Evolutionary conservation across 441 rosid genomes (phyloP).

Genomic region (Euphorbia corollata): DNA sequence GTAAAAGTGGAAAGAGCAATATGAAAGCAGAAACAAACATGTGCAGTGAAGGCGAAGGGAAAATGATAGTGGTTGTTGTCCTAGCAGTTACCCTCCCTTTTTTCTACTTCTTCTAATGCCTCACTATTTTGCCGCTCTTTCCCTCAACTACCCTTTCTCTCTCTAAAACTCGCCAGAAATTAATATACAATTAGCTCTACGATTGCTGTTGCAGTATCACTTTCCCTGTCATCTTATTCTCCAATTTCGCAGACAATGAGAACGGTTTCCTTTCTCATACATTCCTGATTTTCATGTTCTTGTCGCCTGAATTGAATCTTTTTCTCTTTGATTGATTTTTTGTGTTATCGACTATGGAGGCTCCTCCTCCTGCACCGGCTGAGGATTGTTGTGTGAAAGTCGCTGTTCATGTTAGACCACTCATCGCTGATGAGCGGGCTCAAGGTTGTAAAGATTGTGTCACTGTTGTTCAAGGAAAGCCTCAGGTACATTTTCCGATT

Average conservation of each 20-base stretch:
- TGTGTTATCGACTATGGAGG: constrained; percentile 5
- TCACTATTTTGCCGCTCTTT: constrained; percentile 23
- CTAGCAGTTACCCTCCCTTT: constrained; percentile 28
- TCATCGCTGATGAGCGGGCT: constrained; percentile 74
- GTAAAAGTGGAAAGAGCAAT: constrained; percentile 47
- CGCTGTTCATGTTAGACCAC: constrained; percentile 90
- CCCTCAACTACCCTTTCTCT: constrained; percentile 41
- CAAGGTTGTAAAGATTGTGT: constrained; percentile 95
- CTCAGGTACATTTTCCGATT: constrained; percentile 58
- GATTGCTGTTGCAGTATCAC: constrained; percentile 33
- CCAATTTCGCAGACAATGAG: constrained; percentile 35
- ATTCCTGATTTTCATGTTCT: constrained; percentile 10
- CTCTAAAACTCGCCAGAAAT: not conserved
- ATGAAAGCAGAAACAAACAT: constrained; percentile 29
- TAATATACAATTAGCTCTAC: constrained; percentile 3
- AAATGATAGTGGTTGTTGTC: constrained; percentile 57
- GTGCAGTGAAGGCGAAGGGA: constrained; percentile 66
- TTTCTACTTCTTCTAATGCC: constrained; percentile 6
- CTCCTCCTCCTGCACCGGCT: constrained; percentile 10
- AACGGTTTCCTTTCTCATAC: constrained; percentile 22
- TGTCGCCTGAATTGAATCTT: too few species aligned
- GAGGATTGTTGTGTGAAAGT: constrained; percentile 94
- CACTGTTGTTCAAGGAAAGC: constrained; percentile 74
- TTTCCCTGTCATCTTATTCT: constrained; percentile 33
- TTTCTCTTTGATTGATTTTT: not conserved